Evolutionary conservation across 1,139 yeast genomes (phyloP), one percentile per base, ranked within the genome.

Genomic region (Debaryomyces udenii): DNA sequence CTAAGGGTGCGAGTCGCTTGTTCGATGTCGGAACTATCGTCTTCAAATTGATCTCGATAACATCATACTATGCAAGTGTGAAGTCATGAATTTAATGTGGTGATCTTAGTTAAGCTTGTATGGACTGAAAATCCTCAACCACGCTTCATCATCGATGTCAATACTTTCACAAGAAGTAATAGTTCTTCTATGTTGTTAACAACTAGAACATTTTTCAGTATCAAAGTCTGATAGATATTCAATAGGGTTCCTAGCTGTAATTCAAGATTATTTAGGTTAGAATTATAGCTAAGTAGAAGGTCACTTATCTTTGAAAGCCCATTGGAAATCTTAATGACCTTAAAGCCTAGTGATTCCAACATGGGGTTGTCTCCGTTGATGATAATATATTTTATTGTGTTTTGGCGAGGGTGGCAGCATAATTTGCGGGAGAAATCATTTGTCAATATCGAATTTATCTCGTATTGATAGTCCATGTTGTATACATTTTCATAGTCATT

Each of bases 141-240:
- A 10, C 20, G 14, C 27, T 26, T 17, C n/a, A 34, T 26, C 31
- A 34, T 34, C 23, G 37, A 34, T 2, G 37, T 34, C 13, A 34
- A 34, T 17, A 34, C 30, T 11, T 17, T 34, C 17, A 34, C 9
- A 6, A 34, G 15, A 11, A 16, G 18, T 14, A 9, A 26, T 17
- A 34, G 15, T 16, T 34, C 37, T 6, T 34, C 17, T 17, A 34
- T 24, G 24, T 17, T 14, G 17, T 27, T 26, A 9, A 34, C 37
- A 4, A 11, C n/a, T 15, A 34, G 24, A n/a, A 27, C 17, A 13
- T 34, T 23, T 17, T 34, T 34, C 17, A 26, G 37, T 11, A 17
- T 13, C 22, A 34, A 26, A n/a, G 22, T 17, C 13, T 26, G 30
- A 26, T 34, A 34, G 16, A 34, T 27, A 26, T 34, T 13, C 14